These are phyloP conservation scores for Exsudoporus frostii DNA, from an alignment of 768 basidiomycete genomes.

Conservation along the genomic window DNA sequence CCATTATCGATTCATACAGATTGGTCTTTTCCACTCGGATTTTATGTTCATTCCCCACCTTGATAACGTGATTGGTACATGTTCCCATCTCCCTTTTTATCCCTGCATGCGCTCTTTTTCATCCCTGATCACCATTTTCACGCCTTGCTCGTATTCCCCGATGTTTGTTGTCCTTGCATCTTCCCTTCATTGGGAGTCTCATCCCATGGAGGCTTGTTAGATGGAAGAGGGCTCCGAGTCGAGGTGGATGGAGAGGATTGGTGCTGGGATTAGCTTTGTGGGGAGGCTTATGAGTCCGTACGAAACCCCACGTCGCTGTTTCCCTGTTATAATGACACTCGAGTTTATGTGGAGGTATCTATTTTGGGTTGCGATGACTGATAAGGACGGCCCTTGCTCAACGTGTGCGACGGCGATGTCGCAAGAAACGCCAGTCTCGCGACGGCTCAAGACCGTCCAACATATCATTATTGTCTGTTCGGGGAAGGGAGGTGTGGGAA, in stretches of 20 bases:
- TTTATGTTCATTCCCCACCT: conserved; percentile 22
- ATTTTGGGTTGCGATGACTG: background rate
- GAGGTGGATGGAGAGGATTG: conserved; percentile 17
- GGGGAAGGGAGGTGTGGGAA: conserved; percentile 98
- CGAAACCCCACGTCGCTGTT: background rate
- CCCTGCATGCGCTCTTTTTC: conserved; percentile 19
- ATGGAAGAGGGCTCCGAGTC: conserved; percentile 66
- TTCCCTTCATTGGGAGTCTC: conserved; percentile 47
- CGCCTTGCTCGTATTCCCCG: conserved; percentile 25
- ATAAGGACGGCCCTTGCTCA: background rate
- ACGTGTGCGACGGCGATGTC: conserved; percentile 19
- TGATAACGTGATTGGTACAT: conserved; percentile 22
- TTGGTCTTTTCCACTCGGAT: conserved; percentile 25
- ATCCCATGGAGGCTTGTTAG: conserved; percentile 53
- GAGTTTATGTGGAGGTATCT: background rate
- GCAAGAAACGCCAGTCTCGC: conserved; percentile 57
- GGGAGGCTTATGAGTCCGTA: background rate
- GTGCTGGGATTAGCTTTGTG: background rate
- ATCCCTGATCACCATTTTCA: conserved; percentile 19
- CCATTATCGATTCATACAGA: conserved; percentile 29
- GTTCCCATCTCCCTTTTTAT: conserved; percentile 23
- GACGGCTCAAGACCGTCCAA: conserved; percentile 70
- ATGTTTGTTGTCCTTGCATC: conserved; percentile 65
- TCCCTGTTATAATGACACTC: conserved; percentile 3
- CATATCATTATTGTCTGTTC: conserved; percentile 91